phyloP scores from a whole-genome alignment of 2,329 filamentous ascomycete genomes.

The Xenosphaeropsis pyriputrescens region DNA sequence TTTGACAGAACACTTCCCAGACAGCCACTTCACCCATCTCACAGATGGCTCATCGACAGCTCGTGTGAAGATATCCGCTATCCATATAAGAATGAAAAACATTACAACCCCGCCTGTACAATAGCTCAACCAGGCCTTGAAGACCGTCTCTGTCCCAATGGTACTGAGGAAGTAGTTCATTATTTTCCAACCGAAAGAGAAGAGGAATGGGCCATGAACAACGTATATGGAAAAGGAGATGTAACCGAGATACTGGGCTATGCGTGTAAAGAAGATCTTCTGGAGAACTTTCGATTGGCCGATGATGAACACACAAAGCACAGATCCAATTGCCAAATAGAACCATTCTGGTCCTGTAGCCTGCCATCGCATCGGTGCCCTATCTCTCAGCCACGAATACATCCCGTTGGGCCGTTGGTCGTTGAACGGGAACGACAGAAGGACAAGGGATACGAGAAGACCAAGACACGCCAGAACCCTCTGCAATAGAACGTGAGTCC shows the following conservation, averaged over 20 bases:
- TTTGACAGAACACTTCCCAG: not conserved
- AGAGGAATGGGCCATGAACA: conserved; percentile 35
- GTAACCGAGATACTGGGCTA: conserved; percentile 35
- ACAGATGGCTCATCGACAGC: not conserved
- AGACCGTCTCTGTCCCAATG: not conserved
- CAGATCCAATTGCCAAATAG: conserved; percentile 1
- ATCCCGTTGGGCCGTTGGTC: too few relatives aligned
- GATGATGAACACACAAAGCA: conserved; percentile 7
- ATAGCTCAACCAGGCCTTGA: not conserved
- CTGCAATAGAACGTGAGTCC: too few relatives aligned
- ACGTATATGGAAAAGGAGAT: conserved; percentile 42
- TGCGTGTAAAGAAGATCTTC: conserved; percentile 25
- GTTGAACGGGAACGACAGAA: too few relatives aligned
- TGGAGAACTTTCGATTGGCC: conserved; percentile 6
- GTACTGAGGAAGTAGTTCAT: conserved; percentile 8
- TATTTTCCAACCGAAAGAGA: conserved; percentile 21
- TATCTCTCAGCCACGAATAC: too few relatives aligned
- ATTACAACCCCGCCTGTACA: conserved; percentile 18
- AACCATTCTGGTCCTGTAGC: conserved; percentile 1
- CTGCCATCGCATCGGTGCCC: too few relatives aligned
- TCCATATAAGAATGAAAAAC: conserved; percentile 22
- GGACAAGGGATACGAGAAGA: too few relatives aligned
- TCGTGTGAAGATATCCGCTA: not conserved
- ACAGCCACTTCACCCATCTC: not conserved
- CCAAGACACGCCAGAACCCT: too few relatives aligned